Percentiles rank a stretch among this genome's conserved stretches.
These are phyloP conservation scores for Exophiala sp. DNA, from an alignment of 2,329 filamentous ascomycete genomes.

Conservation along the genomic window DNA sequence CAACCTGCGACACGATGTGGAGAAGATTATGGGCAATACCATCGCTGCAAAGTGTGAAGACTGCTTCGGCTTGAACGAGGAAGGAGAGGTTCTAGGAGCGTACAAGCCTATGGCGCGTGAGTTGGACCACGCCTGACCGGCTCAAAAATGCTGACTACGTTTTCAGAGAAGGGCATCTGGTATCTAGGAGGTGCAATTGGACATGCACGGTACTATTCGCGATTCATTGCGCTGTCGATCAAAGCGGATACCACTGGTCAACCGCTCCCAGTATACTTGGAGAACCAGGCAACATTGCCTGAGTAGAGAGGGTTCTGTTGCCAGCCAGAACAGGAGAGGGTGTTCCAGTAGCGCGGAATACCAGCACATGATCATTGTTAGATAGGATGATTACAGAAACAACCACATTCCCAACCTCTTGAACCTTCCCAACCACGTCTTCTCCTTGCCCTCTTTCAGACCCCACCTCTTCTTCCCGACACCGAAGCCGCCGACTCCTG, in stretches of 20 bases:
- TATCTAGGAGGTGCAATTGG: conserved; percentile 44
- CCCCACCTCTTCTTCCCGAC: conserved; percentile 24
- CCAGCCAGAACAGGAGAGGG: no score
- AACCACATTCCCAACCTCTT: conserved; percentile 39
- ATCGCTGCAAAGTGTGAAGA: conserved; percentile 42
- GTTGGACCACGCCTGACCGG: conserved; percentile 28
- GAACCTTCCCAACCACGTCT: conserved; percentile 22
- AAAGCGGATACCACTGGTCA: conserved; percentile 29
- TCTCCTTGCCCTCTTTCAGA: conserved; percentile 20
- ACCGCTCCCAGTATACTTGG: no score
- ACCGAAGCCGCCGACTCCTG: conserved; percentile 30
- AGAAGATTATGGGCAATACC: conserved; percentile 37
- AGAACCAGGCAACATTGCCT: no score
- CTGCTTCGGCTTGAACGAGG: conserved; percentile 44
- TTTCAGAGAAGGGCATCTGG: conserved; percentile 28
- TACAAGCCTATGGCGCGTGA: conserved; percentile 38
- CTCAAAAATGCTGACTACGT: no score
- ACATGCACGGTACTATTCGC: conserved; percentile 39
- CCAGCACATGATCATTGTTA: no score
- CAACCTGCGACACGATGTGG: conserved; percentile 39
- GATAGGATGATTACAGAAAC: conserved; percentile 32
- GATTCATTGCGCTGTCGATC: conserved; percentile 46
- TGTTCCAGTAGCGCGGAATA: no score
- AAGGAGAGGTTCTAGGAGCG: conserved; percentile 46
- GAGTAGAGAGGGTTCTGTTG: no score